phyloP scores from a whole-genome alignment of 768 basidiomycete genomes.

The Gloeophyllum trabeum region DNA sequence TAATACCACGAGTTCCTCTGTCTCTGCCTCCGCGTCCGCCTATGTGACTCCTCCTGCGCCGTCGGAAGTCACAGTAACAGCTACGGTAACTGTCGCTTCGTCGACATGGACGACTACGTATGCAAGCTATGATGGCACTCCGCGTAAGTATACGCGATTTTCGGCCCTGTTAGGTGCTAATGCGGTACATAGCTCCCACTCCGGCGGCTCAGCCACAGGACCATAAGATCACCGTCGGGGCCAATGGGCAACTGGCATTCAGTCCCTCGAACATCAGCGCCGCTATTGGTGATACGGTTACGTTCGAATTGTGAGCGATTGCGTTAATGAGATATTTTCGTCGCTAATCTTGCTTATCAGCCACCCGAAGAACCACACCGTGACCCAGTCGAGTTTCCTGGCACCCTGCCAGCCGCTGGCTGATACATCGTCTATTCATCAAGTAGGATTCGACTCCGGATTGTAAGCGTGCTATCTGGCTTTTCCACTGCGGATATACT shows the following conservation, averaged over 20 bases:
- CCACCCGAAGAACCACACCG: slow-evolving; percentile 9
- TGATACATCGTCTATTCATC: slow-evolving; percentile 5
- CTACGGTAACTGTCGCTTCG: background rate
- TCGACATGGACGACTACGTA: background rate
- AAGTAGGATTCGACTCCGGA: slow-evolving; percentile 11
- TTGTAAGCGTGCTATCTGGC: slow-evolving; percentile 6
- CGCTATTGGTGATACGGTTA: slow-evolving; percentile 12
- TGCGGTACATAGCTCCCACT: background rate
- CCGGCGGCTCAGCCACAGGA: background rate
- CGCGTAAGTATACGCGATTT: background rate
- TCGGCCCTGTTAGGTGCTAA: background rate
- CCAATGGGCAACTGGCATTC: slow-evolving; percentile 3
- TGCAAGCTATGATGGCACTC: background rate
- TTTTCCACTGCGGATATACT: background rate
- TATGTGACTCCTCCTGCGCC: background rate
- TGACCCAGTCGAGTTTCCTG: slow-evolving; percentile 10
- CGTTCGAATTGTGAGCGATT: slow-evolving; percentile 7
- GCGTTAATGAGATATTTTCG: slow-evolving; percentile 1
- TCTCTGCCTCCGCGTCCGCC: background rate
- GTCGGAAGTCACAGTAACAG: background rate
- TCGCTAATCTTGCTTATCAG: slow-evolving; percentile 1
- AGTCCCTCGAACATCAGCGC: slow-evolving; percentile 9
- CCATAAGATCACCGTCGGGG: slow-evolving; percentile 7
- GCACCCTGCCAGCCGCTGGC: slow-evolving; percentile 10
- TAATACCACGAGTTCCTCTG: too few species aligned